phyloP scores from a whole-genome alignment of 1,139 yeast species.

The Kodamaea derodonti region DNA sequence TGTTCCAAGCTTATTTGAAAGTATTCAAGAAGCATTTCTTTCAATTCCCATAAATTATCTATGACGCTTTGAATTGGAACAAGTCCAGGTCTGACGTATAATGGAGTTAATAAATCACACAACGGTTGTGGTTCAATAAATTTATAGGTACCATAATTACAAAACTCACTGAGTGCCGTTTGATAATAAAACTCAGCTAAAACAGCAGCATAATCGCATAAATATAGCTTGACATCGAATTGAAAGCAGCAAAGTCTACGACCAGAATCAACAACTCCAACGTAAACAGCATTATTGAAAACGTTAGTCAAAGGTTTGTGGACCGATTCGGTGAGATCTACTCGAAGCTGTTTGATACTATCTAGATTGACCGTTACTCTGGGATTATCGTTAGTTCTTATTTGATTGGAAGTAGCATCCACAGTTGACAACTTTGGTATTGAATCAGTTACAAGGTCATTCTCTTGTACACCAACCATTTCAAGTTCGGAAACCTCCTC shows the following conservation, averaged over 20 bases:
- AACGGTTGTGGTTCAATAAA: constrained; percentile 38
- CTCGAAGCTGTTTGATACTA: constrained; percentile 54
- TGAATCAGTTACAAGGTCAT: neutral
- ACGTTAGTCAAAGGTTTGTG: constrained; percentile 60
- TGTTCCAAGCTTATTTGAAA: constrained; percentile 50
- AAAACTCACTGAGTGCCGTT: constrained; percentile 69
- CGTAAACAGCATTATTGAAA: constrained; percentile 66
- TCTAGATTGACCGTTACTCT: constrained; percentile 44
- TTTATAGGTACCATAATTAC: constrained; percentile 69
- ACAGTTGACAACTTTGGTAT: neutral
- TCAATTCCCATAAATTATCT: constrained; percentile 41
- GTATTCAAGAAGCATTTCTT: constrained; percentile 78
- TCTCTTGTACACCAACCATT: constrained; percentile 1
- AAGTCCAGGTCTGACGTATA: constrained; percentile 18
- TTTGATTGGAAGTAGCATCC: neutral
- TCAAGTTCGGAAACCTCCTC: constrained; percentile 1
- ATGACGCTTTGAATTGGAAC: constrained; percentile 18
- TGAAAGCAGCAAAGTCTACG: constrained; percentile 79
- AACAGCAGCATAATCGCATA: constrained; percentile 78
- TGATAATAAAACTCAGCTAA: constrained; percentile 77
- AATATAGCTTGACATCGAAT: constrained; percentile 67
- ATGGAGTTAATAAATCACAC: constrained; percentile 24
- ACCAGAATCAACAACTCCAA: constrained; percentile 76
- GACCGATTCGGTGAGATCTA: constrained; percentile 43
- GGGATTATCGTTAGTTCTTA: neutral